A percentile compares a stretch with the other conserved stretches of the same genome.
phyloP scores from a whole-genome alignment of 1,284 basidiomycete genomes.

The Trametes polyzona region DNA sequence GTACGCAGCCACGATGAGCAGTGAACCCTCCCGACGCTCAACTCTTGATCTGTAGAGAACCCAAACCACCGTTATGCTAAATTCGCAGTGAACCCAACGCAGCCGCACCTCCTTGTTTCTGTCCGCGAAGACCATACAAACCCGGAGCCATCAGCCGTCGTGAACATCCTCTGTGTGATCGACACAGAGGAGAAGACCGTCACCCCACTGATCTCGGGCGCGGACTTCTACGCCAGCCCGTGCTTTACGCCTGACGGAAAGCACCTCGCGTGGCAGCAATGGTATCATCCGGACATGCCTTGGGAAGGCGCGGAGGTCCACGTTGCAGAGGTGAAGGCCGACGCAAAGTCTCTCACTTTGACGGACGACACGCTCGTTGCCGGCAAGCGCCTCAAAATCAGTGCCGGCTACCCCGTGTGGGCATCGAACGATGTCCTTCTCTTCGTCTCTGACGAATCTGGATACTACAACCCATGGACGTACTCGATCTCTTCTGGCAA shows the following conservation, averaged over 20 bases:
- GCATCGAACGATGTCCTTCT: conserved; percentile 57
- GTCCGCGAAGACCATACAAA: conserved; percentile 73
- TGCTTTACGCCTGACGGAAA: conserved; percentile 71
- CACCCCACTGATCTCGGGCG: conserved; percentile 51
- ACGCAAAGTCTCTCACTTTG: conserved; percentile 35
- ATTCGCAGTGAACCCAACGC: conserved; percentile 51
- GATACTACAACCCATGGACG: conserved; percentile 72
- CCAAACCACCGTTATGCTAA: conserved; percentile 60
- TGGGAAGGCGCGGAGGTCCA: conserved; percentile 74
- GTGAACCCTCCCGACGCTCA: not conserved
- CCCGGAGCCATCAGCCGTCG: conserved; percentile 55
- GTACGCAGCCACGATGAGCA: conserved; percentile 39
- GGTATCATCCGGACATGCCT: conserved; percentile 83
- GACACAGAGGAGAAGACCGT: conserved; percentile 48
- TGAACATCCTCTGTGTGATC: conserved; percentile 62
- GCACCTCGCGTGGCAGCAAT: conserved; percentile 71
- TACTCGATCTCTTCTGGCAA: conserved; percentile 44
- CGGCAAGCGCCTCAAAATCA: conserved; percentile 50
- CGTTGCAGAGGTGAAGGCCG: conserved; percentile 46
- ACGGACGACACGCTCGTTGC: conserved; percentile 46
- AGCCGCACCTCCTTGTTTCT: conserved; percentile 52
- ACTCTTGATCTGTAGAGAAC: conserved; percentile 41
- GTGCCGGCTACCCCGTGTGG: conserved; percentile 66
- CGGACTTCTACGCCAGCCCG: conserved; percentile 70
- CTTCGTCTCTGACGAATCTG: conserved; percentile 71